Conservation (phyloP, 1,139 yeast species). For the Petasospora fabianii region DNA sequence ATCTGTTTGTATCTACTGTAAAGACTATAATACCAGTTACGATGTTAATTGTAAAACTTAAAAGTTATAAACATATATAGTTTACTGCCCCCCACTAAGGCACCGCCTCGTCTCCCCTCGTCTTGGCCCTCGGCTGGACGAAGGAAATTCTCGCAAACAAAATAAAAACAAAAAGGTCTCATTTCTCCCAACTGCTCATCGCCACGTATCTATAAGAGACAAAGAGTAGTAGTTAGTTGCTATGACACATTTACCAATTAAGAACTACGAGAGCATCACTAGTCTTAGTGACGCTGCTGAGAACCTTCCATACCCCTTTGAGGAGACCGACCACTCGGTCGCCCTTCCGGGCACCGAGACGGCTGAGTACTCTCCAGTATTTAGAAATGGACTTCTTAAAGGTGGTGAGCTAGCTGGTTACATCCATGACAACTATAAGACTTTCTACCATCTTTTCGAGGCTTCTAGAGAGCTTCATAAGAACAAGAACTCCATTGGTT, state of each 20-base stretch:
- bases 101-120: too few species aligned
- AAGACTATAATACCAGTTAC: too few species aligned
- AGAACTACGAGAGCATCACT: slow-evolving; percentile 6
- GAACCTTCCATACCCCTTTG: slow-evolving; percentile 17
- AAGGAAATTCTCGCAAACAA: background rate
- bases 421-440: slow-evolving; percentile 37
- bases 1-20: too few species aligned
- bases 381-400: slow-evolving; percentile 36
- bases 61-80: too few species aligned
- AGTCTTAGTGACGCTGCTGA: slow-evolving; percentile 11
- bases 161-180: background rate
- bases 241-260: slow-evolving; percentile 20
- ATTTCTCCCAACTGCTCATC: too few species aligned
- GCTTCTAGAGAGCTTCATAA: slow-evolving; percentile 29
- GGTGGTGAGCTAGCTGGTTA: slow-evolving; percentile 31
- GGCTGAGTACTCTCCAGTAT: slow-evolving; percentile 42
- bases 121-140: background rate
- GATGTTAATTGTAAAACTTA: too few species aligned
- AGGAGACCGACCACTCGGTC: slow-evolving; percentile 19
- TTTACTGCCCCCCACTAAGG: too few species aligned
- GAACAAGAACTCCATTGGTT: slow-evolving; percentile 37
- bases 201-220: too few species aligned
- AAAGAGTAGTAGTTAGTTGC: too few species aligned
- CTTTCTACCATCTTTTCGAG: slow-evolving; percentile 40
- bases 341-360: slow-evolving; percentile 24